Evolutionary conservation across 768 basidiomycete species (phyloP), one percentile per base, ranked within the genome.

Genomic region (Collybia sp.): DNA sequence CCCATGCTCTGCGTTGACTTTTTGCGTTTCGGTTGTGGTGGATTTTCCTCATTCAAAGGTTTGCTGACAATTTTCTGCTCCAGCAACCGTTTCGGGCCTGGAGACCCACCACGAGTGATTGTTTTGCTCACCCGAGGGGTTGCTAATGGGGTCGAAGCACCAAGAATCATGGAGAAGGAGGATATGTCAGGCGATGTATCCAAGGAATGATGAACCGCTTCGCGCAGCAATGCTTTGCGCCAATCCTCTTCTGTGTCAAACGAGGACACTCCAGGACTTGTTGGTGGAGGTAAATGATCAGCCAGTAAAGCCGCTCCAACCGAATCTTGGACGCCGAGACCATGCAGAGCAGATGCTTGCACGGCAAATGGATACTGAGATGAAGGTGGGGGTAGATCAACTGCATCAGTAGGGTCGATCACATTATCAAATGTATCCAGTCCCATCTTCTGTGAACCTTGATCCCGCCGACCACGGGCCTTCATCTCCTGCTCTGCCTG

Each of bases 341-440:
- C 87, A 55, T 82, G 80, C 42, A 83, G 55, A 12, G 82, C 83
- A 45, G 88, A 87, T 18, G 88, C 77, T 58, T 89, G 88, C 33
- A 85, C 77, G 6, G 83, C 79, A 53, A 90, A 84, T 1, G 82
- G 83, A 57, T 86, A 88, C 31, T 71, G 72, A 32, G 82, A 69
- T 31, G 83, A 79, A 6, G 80, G 83, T 5, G 74, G 81, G 0
- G 89, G 89, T 30, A 91, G 59, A 57, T 92, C 89, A 31, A 92
- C 88, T 18, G 76, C 77, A 56, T 91, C 90, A 18, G 89, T 92
- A 10, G 89, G 89, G 64, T 92, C 89, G 54, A 91, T 82, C 44
- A 86, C 72, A 54, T 81, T 60, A 57, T 80, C 75, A 51, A 74
- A 61, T n/a, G 58, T 52, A 43, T 61, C 55, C 47, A 63, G 59